These are phyloP conservation scores for Cutaneotrichosporon sp. DNA, from an alignment of 1,284 basidiomycete genomes.

Conservation along the genomic window DNA sequence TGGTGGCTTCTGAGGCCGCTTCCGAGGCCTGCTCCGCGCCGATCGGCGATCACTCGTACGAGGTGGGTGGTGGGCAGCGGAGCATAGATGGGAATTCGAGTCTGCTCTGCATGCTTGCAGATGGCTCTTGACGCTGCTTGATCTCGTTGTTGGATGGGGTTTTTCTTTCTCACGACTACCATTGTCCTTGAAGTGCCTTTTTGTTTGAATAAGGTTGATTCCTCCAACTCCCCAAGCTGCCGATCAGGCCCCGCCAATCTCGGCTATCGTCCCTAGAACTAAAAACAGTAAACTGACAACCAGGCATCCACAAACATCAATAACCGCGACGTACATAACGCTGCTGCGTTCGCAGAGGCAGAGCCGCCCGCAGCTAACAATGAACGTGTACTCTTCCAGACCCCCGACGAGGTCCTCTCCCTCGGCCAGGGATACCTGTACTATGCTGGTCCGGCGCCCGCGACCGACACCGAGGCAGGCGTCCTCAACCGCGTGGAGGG, in stretches of 20 bases:
- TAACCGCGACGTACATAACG: background rate
- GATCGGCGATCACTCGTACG: too few species aligned
- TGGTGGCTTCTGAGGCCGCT: background rate
- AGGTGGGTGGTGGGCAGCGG: too few species aligned
- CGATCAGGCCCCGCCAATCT: slow-evolving; percentile 1
- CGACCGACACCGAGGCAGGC: slow-evolving; percentile 4
- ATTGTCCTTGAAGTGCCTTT: too few species aligned
- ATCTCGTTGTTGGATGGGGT: too few species aligned
- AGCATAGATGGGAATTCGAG: too few species aligned
- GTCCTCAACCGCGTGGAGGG: slow-evolving; percentile 1
- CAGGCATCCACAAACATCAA: background rate
- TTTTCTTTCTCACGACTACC: background rate
- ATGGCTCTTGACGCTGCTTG: too few species aligned
- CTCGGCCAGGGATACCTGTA: slow-evolving; percentile 18
- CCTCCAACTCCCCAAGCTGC: background rate
- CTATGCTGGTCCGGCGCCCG: slow-evolving; percentile 19
- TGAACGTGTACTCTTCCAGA: slow-evolving; percentile 13
- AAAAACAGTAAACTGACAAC: background rate
- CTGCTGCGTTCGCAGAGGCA: background rate
- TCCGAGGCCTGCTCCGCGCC: too few species aligned
- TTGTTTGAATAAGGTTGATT: background rate
- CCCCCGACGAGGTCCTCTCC: slow-evolving; percentile 11
- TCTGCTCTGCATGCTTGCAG: too few species aligned
- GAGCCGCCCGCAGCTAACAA: background rate
- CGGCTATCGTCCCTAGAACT: background rate